These are phyloP conservation scores for Yamadazyma trypodendri DNA, from an alignment of 1,139 yeast genomes.

Conservation along the genomic window DNA sequence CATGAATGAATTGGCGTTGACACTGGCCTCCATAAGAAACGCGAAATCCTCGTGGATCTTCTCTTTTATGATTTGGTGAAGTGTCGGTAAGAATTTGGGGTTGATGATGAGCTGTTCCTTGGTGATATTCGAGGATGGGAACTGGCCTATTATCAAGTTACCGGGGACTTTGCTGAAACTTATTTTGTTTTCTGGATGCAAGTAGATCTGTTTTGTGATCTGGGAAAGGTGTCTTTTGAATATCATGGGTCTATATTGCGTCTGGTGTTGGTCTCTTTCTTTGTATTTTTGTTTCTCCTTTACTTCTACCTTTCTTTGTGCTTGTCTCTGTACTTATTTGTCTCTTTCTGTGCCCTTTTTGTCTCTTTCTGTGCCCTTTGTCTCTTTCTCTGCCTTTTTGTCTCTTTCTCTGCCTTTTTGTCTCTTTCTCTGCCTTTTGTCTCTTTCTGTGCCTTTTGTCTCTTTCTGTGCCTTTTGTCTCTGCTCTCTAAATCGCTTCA, in stretches of 20 bases:
- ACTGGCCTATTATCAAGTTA: slow-evolving; percentile 13
- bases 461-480: background rate
- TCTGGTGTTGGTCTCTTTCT: background rate
- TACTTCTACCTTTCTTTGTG: background rate
- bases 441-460: background rate
- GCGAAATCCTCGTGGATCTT: slow-evolving; percentile 49
- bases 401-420: background rate
- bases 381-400: background rate
- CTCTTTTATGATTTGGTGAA: slow-evolving; percentile 26
- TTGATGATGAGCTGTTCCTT: slow-evolving; percentile 18
- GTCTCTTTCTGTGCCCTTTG: too few species aligned
- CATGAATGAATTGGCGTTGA: slow-evolving; percentile 60
- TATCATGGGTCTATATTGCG: background rate
- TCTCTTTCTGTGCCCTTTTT: background rate
- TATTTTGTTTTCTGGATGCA: slow-evolving; percentile 13
- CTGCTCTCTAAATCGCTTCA: too few species aligned
- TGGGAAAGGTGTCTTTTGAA: slow-evolving; percentile 6
- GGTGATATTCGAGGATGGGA: slow-evolving; percentile 4
- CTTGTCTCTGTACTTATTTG: too few species aligned
- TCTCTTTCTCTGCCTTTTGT: background rate
- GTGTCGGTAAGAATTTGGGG: slow-evolving; percentile 25
- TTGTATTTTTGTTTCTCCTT: background rate
- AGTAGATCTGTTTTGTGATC: slow-evolving; percentile 15
- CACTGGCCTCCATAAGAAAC: slow-evolving; percentile 61
- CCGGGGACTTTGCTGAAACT: slow-evolving; percentile 13